phyloP scores from a whole-genome alignment of 192 early-diverging fungal species.

The Backusella macrospora region DNA sequence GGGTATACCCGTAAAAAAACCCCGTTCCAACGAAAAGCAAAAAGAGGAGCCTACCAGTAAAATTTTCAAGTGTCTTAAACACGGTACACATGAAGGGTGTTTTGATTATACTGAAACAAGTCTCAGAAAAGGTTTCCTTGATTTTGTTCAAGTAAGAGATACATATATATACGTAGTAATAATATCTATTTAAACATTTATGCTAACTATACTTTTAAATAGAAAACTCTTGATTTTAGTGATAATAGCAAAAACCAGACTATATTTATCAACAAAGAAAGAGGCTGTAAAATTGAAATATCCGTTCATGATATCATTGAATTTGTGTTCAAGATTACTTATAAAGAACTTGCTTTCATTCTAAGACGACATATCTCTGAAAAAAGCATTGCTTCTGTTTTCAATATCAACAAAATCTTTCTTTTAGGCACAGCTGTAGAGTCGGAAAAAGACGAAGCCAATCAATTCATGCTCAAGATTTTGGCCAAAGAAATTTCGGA shows the following conservation, averaged over 20 bases:
- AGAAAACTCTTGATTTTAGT: neutral
- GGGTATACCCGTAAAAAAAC: neutral
- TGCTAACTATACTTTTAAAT: neutral
- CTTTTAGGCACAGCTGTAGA: neutral
- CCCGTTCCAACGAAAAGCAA: neutral
- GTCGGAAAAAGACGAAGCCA: neutral
- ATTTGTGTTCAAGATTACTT: neutral
- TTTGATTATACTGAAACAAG: neutral
- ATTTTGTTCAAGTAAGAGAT: neutral
- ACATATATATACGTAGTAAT: too few relatives aligned
- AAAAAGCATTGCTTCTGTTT: neutral
- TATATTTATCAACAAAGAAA: neutral
- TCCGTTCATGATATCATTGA: conserved; percentile 9
- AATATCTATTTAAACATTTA: neutral
- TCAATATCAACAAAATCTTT: neutral
- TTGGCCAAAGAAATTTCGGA: neutral
- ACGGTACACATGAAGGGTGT: neutral
- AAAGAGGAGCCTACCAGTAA: neutral
- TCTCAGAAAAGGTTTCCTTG: neutral
- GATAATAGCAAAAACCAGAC: neutral
- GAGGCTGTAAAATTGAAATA: neutral
- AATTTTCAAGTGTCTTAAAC: neutral
- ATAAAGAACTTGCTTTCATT: neutral
- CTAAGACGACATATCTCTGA: neutral
- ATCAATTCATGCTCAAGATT: neutral